These are phyloP conservation scores for Aspergillus sp. DNA, from an alignment of 2,329 filamentous ascomycete species.

Conservation along the genomic window DNA sequence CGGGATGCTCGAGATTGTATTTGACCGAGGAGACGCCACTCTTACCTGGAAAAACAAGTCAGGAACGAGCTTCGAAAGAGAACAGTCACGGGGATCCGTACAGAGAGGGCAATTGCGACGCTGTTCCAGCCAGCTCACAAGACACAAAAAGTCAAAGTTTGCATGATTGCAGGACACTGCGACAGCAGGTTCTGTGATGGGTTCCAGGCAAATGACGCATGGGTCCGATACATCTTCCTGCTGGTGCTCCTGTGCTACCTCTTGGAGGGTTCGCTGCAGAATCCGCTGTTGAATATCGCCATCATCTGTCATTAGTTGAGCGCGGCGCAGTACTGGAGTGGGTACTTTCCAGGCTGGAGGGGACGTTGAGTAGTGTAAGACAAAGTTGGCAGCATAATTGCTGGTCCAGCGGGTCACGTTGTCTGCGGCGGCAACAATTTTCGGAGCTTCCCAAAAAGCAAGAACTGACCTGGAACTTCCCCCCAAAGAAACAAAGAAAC, in stretches of 20 bases:
- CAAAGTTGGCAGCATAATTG: not conserved
- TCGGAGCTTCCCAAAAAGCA: conserved; percentile 10
- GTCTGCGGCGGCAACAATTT: conserved; percentile 11
- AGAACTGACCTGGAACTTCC: not conserved
- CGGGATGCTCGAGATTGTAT: conserved; percentile 60
- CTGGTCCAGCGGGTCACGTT: conserved; percentile 19
- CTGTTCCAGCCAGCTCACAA: conserved; percentile 77
- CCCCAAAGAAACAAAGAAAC: not conserved
- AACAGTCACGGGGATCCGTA: conserved; percentile 36
- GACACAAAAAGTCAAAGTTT: conserved; percentile 82
- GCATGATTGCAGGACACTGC: conserved; percentile 75
- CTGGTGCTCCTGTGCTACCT: conserved; percentile 40
- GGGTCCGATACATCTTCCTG: conserved; percentile 44
- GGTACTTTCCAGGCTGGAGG: not conserved
- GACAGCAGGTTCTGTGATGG: conserved; percentile 68
- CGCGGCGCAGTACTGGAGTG: not conserved
- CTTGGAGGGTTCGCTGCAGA: conserved; percentile 45
- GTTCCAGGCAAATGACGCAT: conserved; percentile 87
- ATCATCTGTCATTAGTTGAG: conserved; percentile 38
- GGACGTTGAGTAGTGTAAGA: not conserved
- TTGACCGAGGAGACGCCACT: conserved; percentile 58
- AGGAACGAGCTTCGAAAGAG: not conserved
- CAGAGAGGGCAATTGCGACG: conserved; percentile 77
- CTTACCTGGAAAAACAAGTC: conserved; percentile 44
- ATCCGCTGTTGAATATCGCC: conserved; percentile 44